Evolutionary conservation across 169 alveolate species (phyloP).

Genomic region (Theileria annulata): DNA sequence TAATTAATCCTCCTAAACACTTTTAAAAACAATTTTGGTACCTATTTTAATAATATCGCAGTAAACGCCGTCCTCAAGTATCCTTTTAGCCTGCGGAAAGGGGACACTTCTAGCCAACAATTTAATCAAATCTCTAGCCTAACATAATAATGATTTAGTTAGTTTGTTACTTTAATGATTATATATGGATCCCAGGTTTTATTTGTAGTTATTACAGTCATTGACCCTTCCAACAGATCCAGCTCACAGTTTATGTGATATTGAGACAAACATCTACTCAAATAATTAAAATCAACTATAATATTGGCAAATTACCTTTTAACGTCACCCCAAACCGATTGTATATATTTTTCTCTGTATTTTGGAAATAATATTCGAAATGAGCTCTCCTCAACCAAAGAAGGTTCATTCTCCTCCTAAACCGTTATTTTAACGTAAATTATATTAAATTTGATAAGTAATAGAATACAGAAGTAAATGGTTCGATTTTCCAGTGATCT

Average conservation of each 20-base stretch:
- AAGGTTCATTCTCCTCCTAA: conserved; percentile 82
- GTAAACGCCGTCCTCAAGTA: conserved; percentile 90
- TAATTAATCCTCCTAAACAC: conserved; percentile 84
- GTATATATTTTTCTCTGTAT: conserved; percentile 96
- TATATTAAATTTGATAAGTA: conserved; percentile 15
- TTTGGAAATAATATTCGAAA: conserved; percentile 97
- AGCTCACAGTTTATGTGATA: conserved; percentile 92
- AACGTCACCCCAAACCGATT: conserved; percentile 95
- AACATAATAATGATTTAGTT: conserved; percentile 31
- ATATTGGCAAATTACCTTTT: conserved; percentile 61
- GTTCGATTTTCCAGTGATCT: conserved; percentile 97
- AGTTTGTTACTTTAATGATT: conserved; percentile 84
- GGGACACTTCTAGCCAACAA: conserved; percentile 98
- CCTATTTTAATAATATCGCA: conserved; percentile 95
- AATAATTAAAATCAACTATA: not conserved
- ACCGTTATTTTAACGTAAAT: conserved; percentile 81
- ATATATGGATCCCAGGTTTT: conserved; percentile 98
- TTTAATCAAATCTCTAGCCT: conserved; percentile 97
- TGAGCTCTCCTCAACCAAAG: conserved; percentile 93
- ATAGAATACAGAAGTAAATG: conserved; percentile 75
- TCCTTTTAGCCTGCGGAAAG: conserved; percentile 94
- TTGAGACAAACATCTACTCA: conserved; percentile 79
- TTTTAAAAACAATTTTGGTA: not conserved
- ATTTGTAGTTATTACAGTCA: conserved; percentile 96
- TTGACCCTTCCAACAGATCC: conserved; percentile 97